Evolutionary conservation across 169 alveolate genomes (phyloP), one percentile per base, ranked within the genome.

Genomic region (Plasmodium vivax): DNA sequence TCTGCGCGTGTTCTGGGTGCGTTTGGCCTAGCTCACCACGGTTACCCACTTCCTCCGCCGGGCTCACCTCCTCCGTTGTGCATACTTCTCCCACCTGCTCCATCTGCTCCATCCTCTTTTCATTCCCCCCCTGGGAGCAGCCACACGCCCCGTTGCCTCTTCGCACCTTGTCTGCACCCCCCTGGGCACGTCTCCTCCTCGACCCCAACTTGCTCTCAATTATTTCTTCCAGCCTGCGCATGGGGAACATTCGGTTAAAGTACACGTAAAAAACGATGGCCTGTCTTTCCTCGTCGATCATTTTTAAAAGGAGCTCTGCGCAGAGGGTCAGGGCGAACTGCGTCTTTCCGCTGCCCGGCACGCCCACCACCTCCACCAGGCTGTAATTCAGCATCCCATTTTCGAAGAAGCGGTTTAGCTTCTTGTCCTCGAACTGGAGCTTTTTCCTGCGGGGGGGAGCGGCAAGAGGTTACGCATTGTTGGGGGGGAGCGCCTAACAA

Each of bases 251-350:
- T 30, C 93, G 77, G 14, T 87, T 87, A 75, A 56, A 36, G 68
- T 87, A 87, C 23, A 87, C 51, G n/a, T 87, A 87, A 75, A 87
- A 87, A 87, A 87, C 51, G 34, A 87, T 87, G 72, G 80, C 32
- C n/a, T 84, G 84, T 12, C 23, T 84, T 23, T 84, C 45, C 27
- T 54, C 56, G 16, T 87, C 73, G 32, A 19, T 34, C 32, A 34
- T 87, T 54, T 87, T 87, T 32, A 87, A 54, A 54, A 87, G 85
- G 14, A 54, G 73, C 16, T 87, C 93, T 54, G 93, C 93, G 10
- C 85, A 87, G 51, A 87, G 71, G 7, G 93, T 87, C 16, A 87
- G 47, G 8, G 87, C 93, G 23, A 87, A 79, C 62, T 87, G 93
- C 16, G 93, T 87, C 45, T 87, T 87, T 1, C 93, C 93, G 30